phyloP scores from a whole-genome alignment of 345 rosid genomes.

The Corchorus olitorius region DNA sequence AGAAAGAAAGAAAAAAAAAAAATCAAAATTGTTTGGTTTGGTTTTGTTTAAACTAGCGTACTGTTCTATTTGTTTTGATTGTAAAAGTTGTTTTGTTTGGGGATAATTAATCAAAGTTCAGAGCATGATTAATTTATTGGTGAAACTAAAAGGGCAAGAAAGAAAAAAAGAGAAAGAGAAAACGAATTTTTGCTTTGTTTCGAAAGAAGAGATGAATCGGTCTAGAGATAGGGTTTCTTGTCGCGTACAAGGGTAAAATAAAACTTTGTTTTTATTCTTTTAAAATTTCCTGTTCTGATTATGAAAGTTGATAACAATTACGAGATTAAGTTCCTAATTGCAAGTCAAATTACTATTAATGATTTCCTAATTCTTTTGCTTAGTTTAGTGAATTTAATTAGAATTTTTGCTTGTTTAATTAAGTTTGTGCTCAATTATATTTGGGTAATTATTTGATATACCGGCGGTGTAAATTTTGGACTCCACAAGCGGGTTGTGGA shows the following conservation, averaged over 20 bases:
- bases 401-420: slow-evolving; percentile 11
- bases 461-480: too few relatives aligned
- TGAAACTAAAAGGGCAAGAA: slow-evolving; percentile 34
- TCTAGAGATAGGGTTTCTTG: slow-evolving; percentile 75
- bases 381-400: slow-evolving; percentile 19
- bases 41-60: slow-evolving; percentile 28
- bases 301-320: slow-evolving; percentile 16
- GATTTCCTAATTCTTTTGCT: neutral
- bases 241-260: slow-evolving; percentile 69
- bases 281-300: slow-evolving; percentile 1
- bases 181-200: slow-evolving; percentile 17
- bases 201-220: slow-evolving; percentile 65
- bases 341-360: neutral
- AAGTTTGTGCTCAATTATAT: neutral
- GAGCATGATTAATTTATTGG: slow-evolving; percentile 46
- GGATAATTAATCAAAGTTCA: slow-evolving; percentile 34
- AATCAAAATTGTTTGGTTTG: slow-evolving; percentile 14
- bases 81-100: slow-evolving; percentile 24
- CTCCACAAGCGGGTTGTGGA: too few relatives aligned
- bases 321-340: slow-evolving; percentile 29
- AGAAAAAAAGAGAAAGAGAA: neutral
- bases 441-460: too few relatives aligned
- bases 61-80: slow-evolving; percentile 17
- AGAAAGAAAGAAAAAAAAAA: neutral
- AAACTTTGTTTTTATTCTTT: slow-evolving; percentile 11